Base-by-base conservation (phyloP, 2,329 filamentous ascomycete genomes). In the Trichoderma sp. region DNA sequence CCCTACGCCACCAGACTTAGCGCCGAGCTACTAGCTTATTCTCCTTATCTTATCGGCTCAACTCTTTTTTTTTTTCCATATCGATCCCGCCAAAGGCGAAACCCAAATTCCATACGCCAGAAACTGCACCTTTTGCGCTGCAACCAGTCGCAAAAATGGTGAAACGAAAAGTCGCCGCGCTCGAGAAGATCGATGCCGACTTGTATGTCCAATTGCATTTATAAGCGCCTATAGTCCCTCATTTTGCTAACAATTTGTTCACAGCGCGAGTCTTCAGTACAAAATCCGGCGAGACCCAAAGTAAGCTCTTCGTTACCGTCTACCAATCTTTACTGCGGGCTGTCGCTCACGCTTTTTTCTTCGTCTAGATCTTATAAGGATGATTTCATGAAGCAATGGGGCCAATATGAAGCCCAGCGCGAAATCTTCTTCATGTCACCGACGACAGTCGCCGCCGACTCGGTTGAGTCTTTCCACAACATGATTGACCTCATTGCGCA, bases 101-200 rank as follows among this genome's bases (percentile, higher is more conserved):
- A 28, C 26, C n/a, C 28, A 51, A 51, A n/a, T 43, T 28, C 54
- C 52, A 66, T 66, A 51, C 37, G 59, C 39, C 16, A n/a, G 39
- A 59, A 49, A 18, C 24, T 52, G 28, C 64, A 34, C 32, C 39
- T 21, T 59, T 58, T 66, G 64, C 64, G 43, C 51, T n/a, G 21
- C 54, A 14, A 49, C 21, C 52, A 59, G 52, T 51, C 60, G 49
- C 74, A 80, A 71, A 55, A 55, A 96, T 93, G 89, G 92, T 89
- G 70, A 97, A 97, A 82, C 87, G 94, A 79, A 96, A 96, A 83
- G 87, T 97, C 69, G 93, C 92, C 68, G 94, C 94, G 70, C 89
- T 97, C 80, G 94, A 97, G 82, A 97, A 97, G 86, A 89, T 97
- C 74, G 94, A 97, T 78, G 94, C 94, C 39, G 93, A 97, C 81